Evolutionary conservation across 2,329 filamentous ascomycete genomes (phyloP).

Genomic region (Aspergillus amoenus): DNA sequence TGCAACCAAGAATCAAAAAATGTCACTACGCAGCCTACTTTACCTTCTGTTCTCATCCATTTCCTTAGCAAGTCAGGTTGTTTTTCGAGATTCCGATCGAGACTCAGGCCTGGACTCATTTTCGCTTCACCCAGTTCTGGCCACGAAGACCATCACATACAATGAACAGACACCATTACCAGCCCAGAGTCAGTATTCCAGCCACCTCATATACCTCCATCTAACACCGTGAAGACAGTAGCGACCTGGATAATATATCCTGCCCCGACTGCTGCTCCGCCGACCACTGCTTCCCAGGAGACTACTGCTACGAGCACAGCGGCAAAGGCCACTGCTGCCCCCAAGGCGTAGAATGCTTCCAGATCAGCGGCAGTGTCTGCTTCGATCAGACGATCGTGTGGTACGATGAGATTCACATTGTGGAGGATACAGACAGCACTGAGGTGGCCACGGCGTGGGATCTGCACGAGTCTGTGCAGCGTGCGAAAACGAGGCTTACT

Average conservation of each 20-base stretch:
- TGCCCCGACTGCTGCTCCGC: slow-evolving; percentile 1
- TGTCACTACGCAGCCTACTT: neutral
- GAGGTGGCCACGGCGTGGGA: neutral
- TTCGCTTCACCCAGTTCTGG: neutral
- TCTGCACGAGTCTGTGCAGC: neutral
- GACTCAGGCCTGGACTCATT: neutral
- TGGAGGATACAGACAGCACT: neutral
- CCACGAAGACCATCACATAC: neutral
- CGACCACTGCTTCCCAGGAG: neutral
- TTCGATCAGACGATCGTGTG: neutral
- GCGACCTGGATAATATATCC: neutral
- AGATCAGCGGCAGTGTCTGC: neutral
- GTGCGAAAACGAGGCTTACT: neutral
- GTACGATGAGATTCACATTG: neutral
- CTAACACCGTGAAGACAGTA: neutral
- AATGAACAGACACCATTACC: neutral
- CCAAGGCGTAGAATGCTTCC: neutral
- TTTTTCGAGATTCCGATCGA: neutral
- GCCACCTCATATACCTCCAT: too few relatives aligned
- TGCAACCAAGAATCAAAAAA: neutral
- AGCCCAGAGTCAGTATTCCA: neutral
- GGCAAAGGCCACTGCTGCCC: neutral
- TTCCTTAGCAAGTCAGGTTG: neutral
- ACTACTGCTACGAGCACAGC: neutral
- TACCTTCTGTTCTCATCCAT: neutral